phyloP scores from a whole-genome alignment of 2,329 filamentous ascomycete genomes.

The Myriosclerotinia scirpicola region DNA sequence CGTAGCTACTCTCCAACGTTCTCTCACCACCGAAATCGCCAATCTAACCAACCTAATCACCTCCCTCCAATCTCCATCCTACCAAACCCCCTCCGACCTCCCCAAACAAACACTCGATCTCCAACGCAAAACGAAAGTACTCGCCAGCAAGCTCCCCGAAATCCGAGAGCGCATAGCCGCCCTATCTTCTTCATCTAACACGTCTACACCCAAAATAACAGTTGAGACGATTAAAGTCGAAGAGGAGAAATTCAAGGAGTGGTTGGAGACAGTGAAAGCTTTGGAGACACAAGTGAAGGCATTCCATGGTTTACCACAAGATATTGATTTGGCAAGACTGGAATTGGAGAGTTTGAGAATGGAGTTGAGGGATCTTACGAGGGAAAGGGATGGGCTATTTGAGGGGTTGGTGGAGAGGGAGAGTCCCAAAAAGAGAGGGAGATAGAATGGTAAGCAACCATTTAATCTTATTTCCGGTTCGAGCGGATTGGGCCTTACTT shows the following conservation, averaged over 20 bases:
- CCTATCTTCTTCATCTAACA: constrained; percentile 35
- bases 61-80: constrained; percentile 49
- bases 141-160: constrained; percentile 66
- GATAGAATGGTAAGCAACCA: neutral
- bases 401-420: constrained; percentile 67
- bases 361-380: constrained; percentile 61
- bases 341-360: constrained; percentile 67
- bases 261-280: constrained; percentile 58
- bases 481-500: neutral
- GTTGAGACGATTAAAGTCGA: constrained; percentile 59
- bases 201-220: constrained; percentile 41
- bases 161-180: constrained; percentile 56
- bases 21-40: constrained; percentile 54
- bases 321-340: constrained; percentile 65
- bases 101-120: constrained; percentile 72
- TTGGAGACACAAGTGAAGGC: constrained; percentile 62
- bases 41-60: constrained; percentile 44
- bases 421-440: constrained; percentile 48
- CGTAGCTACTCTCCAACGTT: constrained; percentile 55
- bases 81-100: constrained; percentile 57
- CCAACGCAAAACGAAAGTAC: constrained; percentile 67
- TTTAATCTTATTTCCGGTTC: neutral
- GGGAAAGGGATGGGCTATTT: constrained; percentile 70
- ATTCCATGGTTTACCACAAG: constrained; percentile 72
- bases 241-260: constrained; percentile 57